Evolutionary conservation across 768 basidiomycete genomes (phyloP), one percentile per base, ranked within the genome.

Genomic region (Psilocybe cyanescens): DNA sequence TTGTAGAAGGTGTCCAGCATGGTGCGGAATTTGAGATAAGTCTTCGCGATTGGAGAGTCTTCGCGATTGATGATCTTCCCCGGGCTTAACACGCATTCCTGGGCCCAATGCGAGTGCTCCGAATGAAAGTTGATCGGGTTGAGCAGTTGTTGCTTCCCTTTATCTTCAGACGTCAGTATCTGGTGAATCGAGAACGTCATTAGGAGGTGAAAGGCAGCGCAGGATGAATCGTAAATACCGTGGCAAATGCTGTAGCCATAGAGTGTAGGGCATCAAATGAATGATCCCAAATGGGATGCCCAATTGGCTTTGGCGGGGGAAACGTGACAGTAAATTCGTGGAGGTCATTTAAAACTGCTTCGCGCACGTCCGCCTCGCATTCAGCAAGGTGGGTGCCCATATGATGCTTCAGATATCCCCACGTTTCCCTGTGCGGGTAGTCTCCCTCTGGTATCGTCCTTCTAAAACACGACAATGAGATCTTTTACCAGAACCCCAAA

Each of bases 371-470:
- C 1, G 51, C 29, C 24, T 56, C 9, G 30, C 58, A 65, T 31
- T 58, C 33, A 8, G 30, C 41, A 19, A 62, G 56, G 49, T 65
- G 65, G 16, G n/a, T 19, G 14, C 24, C 41, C 35, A 65, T 44
- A 46, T 65, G 65, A 19, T 62, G 59, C 39, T 65, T 65, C 35
- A 64, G 41, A 37, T 67, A 67, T 12, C 62, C 65, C 59, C 62
- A 64, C 1, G 62, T 67, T 49, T 62, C 57, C 24, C 19, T 60
- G 30, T 33, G 9, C 4, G 50, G 58, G 24, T 16, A n/a, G 8
- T 8, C 24, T 28, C 8, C 29, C 2, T 29, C 24, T 1, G 35
- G 37, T n/a, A 17, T 33, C 28, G 4, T 47, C 2, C 31, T 46
- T n/a, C 19, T 44, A 8, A 35, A 14, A 3, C 3, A 16, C 17